phyloP scores from a whole-genome alignment of 176 grass and related monocot genomes.

The Aegilops bicornis region DNA sequence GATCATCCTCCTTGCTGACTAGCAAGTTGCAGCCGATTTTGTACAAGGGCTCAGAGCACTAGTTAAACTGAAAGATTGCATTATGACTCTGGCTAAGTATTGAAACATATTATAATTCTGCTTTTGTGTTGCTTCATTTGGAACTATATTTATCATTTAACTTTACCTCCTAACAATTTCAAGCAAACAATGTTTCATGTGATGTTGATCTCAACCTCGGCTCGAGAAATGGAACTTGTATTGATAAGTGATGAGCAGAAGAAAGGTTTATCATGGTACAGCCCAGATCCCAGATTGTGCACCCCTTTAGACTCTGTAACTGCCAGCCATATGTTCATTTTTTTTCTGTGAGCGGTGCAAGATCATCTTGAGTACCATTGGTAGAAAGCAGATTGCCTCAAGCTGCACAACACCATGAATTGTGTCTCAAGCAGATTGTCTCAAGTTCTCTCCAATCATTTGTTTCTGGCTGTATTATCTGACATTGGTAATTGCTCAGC shows the following conservation, averaged over 20 bases:
- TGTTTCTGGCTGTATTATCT: not conserved
- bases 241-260: not conserved
- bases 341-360: too few relatives aligned
- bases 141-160: too few relatives aligned
- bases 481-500: not conserved
- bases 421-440: not conserved
- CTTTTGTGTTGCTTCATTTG: too few relatives aligned
- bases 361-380: not conserved
- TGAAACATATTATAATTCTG: too few relatives aligned
- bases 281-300: not conserved
- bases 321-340: too few relatives aligned
- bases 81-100: too few relatives aligned
- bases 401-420: not conserved
- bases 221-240: not conserved
- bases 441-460: not conserved
- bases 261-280: not conserved
- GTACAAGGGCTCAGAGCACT: too few relatives aligned
- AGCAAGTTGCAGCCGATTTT: not conserved
- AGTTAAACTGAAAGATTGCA: too few relatives aligned
- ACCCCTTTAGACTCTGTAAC: not conserved
- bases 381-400: not conserved
- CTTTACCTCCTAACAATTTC: too few relatives aligned
- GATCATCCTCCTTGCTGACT: not conserved
- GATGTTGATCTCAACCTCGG: not conserved
- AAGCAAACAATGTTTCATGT: too few relatives aligned